Evolutionary conservation across 2,329 filamentous ascomycete genomes (phyloP).

Genomic region (Lithohypha guttulata): DNA sequence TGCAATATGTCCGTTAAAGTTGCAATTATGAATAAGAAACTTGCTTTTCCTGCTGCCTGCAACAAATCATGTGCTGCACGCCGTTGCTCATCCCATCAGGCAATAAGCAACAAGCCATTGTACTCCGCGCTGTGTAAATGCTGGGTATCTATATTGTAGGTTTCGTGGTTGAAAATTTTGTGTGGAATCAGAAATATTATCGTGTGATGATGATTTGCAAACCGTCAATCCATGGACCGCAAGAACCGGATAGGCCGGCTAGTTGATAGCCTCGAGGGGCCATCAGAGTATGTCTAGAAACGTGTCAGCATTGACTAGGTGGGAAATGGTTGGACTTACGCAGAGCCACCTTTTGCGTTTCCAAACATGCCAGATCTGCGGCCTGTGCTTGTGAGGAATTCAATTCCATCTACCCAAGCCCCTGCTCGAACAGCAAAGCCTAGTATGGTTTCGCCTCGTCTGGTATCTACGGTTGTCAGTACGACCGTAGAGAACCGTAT

Average conservation of each 20-base stretch:
- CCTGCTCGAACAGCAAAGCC: conserved; percentile 77
- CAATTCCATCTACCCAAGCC: conserved; percentile 75
- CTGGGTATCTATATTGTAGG: too few species aligned
- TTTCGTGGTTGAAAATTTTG: too few species aligned
- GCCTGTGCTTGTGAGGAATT: conserved; percentile 82
- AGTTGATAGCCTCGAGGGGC: conserved; percentile 82
- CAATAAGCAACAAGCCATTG: too few species aligned
- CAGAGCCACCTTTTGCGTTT: conserved; percentile 65
- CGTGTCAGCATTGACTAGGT: conserved; percentile 4
- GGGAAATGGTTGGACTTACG: conserved; percentile 48
- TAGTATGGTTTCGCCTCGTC: conserved; percentile 73
- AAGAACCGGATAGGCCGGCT: conserved; percentile 76
- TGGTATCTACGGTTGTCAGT: conserved; percentile 57
- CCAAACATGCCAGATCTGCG: conserved; percentile 77
- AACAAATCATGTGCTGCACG: too few species aligned
- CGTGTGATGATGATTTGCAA: conserved; percentile 67
- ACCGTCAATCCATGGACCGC: conserved; percentile 70
- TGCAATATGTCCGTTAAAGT: too few species aligned
- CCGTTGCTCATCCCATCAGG: too few species aligned
- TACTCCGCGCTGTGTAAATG: too few species aligned
- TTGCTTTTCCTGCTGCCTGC: too few species aligned
- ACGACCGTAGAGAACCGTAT: too few species aligned
- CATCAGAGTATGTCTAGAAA: conserved; percentile 66
- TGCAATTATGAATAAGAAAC: too few species aligned
- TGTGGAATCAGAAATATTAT: conserved; percentile 3